phyloP scores from a whole-genome alignment of 352 stramenopile species.

The Phytopythium ostracodes region DNA sequence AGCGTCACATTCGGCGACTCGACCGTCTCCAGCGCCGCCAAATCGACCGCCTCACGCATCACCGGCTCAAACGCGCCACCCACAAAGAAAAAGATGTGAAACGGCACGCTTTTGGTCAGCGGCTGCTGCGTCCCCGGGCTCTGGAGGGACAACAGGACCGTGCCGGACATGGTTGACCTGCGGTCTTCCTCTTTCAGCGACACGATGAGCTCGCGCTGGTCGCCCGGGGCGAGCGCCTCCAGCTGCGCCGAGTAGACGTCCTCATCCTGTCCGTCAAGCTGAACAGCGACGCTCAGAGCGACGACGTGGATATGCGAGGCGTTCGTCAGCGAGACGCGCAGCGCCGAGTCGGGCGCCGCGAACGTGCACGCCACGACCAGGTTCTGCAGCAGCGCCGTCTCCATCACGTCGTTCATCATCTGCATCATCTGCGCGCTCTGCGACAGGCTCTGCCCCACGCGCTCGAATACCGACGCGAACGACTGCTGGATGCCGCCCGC shows the following conservation, averaged over 20 bases:
- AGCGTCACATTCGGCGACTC: conserved; percentile 29
- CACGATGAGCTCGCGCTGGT: conserved; percentile 24
- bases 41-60: conserved; percentile 14
- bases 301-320: conserved; percentile 51
- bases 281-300: conserved; percentile 22
- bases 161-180: conserved; percentile 14
- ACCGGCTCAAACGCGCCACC: conserved; percentile 28
- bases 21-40: conserved; percentile 9
- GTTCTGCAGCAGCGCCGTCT: conserved; percentile 69
- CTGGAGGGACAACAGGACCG: conserved; percentile 33
- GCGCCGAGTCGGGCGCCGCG: conserved; percentile 6
- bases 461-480: conserved; percentile 65
- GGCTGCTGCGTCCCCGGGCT: conserved; percentile 61
- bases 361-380: conserved; percentile 29
- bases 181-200: conserved; percentile 13
- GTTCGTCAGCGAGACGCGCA: conserved; percentile 44
- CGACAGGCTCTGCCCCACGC: conserved; percentile 57
- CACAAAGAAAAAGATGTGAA: conserved; percentile 46
- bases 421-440: conserved; percentile 72
- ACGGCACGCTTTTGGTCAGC: conserved; percentile 39
- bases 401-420: conserved; percentile 86
- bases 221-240: conserved; percentile 18
- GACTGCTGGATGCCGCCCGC: conserved; percentile 65
- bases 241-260: conserved; percentile 18
- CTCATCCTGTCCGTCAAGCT: conserved; percentile 6